Conservation (phyloP, 2,329 filamentous ascomycete species). For the Pleurostoma richardsiae region DNA sequence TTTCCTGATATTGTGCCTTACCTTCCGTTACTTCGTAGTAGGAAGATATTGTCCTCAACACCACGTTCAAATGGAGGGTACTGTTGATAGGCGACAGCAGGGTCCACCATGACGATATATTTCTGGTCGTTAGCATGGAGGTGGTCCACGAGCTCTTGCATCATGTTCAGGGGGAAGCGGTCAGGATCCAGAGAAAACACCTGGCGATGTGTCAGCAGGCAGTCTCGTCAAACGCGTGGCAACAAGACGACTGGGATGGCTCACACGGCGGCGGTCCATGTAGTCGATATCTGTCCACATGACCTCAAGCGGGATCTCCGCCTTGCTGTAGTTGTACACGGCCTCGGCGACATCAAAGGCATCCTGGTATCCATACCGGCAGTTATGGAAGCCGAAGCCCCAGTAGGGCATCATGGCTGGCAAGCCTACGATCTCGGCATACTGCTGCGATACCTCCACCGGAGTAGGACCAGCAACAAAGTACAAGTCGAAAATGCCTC, state of each 20-base stretch:
- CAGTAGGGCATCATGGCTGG: slow-evolving; percentile 62
- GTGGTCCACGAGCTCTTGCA: slow-evolving; percentile 61
- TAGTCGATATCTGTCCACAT: slow-evolving; percentile 66
- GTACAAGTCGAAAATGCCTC: slow-evolving; percentile 71
- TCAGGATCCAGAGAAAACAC: slow-evolving; percentile 63
- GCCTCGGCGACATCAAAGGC: slow-evolving; percentile 62
- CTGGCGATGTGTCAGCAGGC: slow-evolving; percentile 2
- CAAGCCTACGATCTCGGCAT: slow-evolving; percentile 49
- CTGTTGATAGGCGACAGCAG: slow-evolving; percentile 50
- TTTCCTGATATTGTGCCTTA: no score
- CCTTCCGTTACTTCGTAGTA: slow-evolving; percentile 45
- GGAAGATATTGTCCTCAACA: slow-evolving; percentile 36
- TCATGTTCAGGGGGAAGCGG: slow-evolving; percentile 54
- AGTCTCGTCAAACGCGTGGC: not conserved
- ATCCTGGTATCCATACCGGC: slow-evolving; percentile 60
- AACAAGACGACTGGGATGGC: slow-evolving; percentile 9
- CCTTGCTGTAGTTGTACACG: slow-evolving; percentile 61
- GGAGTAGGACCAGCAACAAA: slow-evolving; percentile 57
- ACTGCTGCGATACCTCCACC: slow-evolving; percentile 53
- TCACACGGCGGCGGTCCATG: slow-evolving; percentile 45
- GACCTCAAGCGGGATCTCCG: slow-evolving; percentile 62
- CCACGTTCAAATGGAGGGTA: slow-evolving; percentile 35
- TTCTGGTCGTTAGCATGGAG: slow-evolving; percentile 64
- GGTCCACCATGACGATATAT: slow-evolving; percentile 76
- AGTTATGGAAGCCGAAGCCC: slow-evolving; percentile 59